Base-by-base conservation (phyloP, 345 rosid species). In the Eucalyptus leucophloia region DNA sequence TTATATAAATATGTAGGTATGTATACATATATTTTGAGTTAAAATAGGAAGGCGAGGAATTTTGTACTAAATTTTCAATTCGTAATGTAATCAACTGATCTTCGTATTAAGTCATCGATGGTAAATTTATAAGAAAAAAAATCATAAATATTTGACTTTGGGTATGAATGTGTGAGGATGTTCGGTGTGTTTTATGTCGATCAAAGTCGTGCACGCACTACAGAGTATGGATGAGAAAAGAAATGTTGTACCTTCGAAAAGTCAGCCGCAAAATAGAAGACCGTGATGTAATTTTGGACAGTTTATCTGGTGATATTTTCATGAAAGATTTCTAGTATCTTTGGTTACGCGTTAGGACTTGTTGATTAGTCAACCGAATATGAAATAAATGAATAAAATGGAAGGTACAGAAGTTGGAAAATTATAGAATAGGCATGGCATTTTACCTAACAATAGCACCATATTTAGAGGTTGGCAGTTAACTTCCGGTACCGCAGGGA, bases 71-170 rank as follows among this genome's bases (percentile, higher is more conserved):
- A 58, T 7, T 30, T 62, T 4, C 8, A 62, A 30, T 30, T 3
- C 10, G 8, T 30, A 3, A 0, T 0, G 10, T 62, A 10, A 62
- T 30, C 18, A 4, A 14, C 2, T 0, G 9, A 16, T 30, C 18
- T 0, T 14, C 13, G 2, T 62, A 62, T 62, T 30, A 30, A 26
- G 2, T 26, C 8, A 62, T 17, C 1, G 0, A 2, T 30, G 72
- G 3, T 8, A 62, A 62, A 62, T 62, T 62, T 14, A 62, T 7
- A 14, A 8, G n/a, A 5, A 14, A 30, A 62, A 62, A 62, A 30
- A 62, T 0, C 3, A 1, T 26, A 60, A 24, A 11, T 26, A 28
- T 26, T 60, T 12, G 67, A 26, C n/a, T 26, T 60, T 21, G 7
- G 15, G 0, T 30, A 62, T 4, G 34, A 13, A 62, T 14, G 9